These are phyloP conservation scores for Solanum neorickii DNA, from an alignment of 257 asterid species.

Conservation along the genomic window DNA sequence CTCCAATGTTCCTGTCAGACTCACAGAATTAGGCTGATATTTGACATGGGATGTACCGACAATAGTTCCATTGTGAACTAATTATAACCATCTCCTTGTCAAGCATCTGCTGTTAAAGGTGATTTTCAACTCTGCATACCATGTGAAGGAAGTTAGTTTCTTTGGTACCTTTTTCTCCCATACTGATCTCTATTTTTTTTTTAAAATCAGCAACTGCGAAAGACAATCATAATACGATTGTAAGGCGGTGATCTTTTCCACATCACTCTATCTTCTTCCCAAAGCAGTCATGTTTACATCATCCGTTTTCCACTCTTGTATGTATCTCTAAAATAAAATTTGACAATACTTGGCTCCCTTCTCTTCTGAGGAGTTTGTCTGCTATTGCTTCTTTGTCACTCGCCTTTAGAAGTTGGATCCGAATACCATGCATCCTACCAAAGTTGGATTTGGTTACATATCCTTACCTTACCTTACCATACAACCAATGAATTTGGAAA, in stretches of 20 bases:
- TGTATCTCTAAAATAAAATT: neutral
- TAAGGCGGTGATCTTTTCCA: neutral
- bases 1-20: neutral
- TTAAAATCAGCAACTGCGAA: neutral
- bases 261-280: neutral
- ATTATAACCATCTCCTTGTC: neutral
- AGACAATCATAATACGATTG: neutral
- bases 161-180: neutral
- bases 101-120: neutral
- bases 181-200: neutral
- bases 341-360: neutral
- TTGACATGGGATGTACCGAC: neutral
- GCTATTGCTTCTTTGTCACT: neutral
- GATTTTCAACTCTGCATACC: neutral
- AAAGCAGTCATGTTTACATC: neutral
- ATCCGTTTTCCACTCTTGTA: neutral
- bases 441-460: neutral
- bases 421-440: neutral
- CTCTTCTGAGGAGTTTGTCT: neutral
- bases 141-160: neutral
- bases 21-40: neutral
- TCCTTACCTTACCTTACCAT: neutral
- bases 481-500: neutral
- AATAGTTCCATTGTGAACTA: neutral
- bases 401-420: neutral